Evolutionary conservation across 768 basidiomycete genomes (phyloP), one percentile per base, ranked within the genome.

Genomic region (Lactarius trivialis): DNA sequence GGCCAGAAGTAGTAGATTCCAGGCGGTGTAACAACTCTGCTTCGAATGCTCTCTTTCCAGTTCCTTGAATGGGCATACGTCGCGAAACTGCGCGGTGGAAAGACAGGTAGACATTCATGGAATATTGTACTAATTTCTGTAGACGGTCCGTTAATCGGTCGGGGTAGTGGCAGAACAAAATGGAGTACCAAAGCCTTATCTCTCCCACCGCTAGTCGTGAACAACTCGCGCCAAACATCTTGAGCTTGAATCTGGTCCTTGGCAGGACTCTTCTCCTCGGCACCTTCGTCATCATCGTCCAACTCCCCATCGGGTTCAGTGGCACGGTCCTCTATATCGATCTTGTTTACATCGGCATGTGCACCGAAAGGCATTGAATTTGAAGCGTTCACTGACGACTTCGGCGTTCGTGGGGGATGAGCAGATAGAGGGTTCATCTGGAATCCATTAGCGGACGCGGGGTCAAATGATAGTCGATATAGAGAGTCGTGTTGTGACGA

Each of bases 71-170:
- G 4, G 86, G 67, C 37, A 77, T 71, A 59, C 74, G 81, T 32
- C 74, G 68, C 7, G 78, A 76, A 43, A 85, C 52, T 3, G 82
- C 77, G 56, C 75, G 73, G 70, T 93, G 91, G 71, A 90, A 83
- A 34, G 88, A 71, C 37, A 93, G 78, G 71, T 85, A 89, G 55
- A 91, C 74, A 52, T 83, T 83, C 64, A 93, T 82, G 26, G 87
- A 81, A 71, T 93, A 93, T 77, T 93, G 91, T 60, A 93, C 84
- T 59, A 92, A 69, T 91, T 93, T 93, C 91, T 93, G 66, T 54
- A 43, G 56, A 65, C 55, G 34, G 32, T 17, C 34, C 14, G 53
- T 36, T 19, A 49, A 52, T 58, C 56, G 41, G 50, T 39, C 30
- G 28, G 45, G 26, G 51, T 26, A 51, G 34, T 24, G 37, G 26